Percentiles rank a stretch among this genome's conserved stretches.
Evolutionary conservation across 2,329 filamentous ascomycete genomes (phyloP).

Genomic region (Dothideomycetes sp.): DNA sequence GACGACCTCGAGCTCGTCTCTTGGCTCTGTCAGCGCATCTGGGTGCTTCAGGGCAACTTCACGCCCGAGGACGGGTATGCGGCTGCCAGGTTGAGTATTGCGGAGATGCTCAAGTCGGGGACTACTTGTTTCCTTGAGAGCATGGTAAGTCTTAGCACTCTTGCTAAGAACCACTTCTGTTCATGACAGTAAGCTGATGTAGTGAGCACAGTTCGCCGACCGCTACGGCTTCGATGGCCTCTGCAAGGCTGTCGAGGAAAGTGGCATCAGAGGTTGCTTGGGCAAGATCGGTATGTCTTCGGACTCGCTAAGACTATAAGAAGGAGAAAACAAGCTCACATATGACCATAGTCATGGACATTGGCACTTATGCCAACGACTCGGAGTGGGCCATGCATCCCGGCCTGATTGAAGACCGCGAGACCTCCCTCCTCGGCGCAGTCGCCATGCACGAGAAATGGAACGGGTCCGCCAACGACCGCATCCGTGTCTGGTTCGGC

Average conservation of each 20-base stretch:
- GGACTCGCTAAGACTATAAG: too few species aligned
- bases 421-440: slow-evolving; percentile 21
- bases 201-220: slow-evolving; percentile 26
- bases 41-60: slow-evolving; percentile 36
- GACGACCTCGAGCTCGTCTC: slow-evolving; percentile 40
- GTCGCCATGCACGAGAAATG: slow-evolving; percentile 25
- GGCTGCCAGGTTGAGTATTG: slow-evolving; percentile 37
- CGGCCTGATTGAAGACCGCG: slow-evolving; percentile 29
- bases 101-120: slow-evolving; percentile 39
- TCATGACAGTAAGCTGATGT: too few species aligned
- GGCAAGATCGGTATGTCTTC: too few species aligned
- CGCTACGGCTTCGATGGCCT: slow-evolving; percentile 37
- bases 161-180: too few species aligned
- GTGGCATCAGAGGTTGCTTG: slow-evolving; percentile 33
- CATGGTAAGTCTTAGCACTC: slow-evolving; percentile 21
- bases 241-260: slow-evolving; percentile 31
- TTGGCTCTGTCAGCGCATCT: slow-evolving; percentile 42
- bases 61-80: slow-evolving; percentile 37
- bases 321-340: too few species aligned
- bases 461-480: slow-evolving; percentile 22
- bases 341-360: slow-evolving; percentile 36
- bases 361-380: slow-evolving; percentile 31
- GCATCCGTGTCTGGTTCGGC: slow-evolving; percentile 28
- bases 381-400: slow-evolving; percentile 33
- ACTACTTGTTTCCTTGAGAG: slow-evolving; percentile 43